Evolutionary conservation across 495 filamentous ascomycete species (phyloP).

Genomic region (Penicillium crystallinum): DNA sequence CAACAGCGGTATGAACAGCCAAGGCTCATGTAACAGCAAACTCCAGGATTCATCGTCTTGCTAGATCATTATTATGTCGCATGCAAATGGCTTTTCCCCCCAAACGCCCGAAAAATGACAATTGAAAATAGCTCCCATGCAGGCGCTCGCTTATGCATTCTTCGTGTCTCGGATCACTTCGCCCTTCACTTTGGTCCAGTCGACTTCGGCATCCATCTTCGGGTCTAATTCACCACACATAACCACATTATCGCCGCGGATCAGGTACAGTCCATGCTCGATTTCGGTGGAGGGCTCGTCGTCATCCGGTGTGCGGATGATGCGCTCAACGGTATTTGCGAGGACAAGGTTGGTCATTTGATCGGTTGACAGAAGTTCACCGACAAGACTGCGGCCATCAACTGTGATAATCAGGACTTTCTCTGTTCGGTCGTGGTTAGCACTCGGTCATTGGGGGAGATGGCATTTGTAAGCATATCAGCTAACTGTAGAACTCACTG

Average conservation of each 20-base stretch:
- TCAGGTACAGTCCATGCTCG: slow-evolving; percentile 81
- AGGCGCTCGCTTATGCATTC: slow-evolving; percentile 51
- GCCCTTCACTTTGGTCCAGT: slow-evolving; percentile 87
- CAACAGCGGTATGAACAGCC: not conserved
- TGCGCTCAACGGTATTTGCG: slow-evolving; percentile 75
- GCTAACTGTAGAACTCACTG: slow-evolving; percentile 40
- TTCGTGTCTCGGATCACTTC: slow-evolving; percentile 79
- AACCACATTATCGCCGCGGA: slow-evolving; percentile 94
- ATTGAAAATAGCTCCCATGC: slow-evolving; percentile 4
- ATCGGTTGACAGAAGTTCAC: slow-evolving; percentile 80
- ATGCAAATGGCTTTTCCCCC: slow-evolving; percentile 15
- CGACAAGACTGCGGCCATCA: slow-evolving; percentile 84
- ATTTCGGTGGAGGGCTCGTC: slow-evolving; percentile 75
- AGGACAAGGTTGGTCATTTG: slow-evolving; percentile 92
- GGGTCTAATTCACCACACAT: slow-evolving; percentile 87
- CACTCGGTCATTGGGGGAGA: slow-evolving; percentile 16
- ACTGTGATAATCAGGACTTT: slow-evolving; percentile 87
- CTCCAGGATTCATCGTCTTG: slow-evolving; percentile 1
- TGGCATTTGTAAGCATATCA: no score
- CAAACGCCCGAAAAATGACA: slow-evolving; percentile 14
- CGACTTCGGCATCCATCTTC: slow-evolving; percentile 76
- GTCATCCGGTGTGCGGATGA: slow-evolving; percentile 80
- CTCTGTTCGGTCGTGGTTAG: slow-evolving; percentile 50
- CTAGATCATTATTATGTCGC: slow-evolving; percentile 7
- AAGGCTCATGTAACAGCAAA: slow-evolving; percentile 2